A percentile compares a stretch with the other conserved stretches of the same genome.
Evolutionary conservation across 345 rosid genomes (phyloP).

Genomic region (Pseudoturritis turrita): DNA sequence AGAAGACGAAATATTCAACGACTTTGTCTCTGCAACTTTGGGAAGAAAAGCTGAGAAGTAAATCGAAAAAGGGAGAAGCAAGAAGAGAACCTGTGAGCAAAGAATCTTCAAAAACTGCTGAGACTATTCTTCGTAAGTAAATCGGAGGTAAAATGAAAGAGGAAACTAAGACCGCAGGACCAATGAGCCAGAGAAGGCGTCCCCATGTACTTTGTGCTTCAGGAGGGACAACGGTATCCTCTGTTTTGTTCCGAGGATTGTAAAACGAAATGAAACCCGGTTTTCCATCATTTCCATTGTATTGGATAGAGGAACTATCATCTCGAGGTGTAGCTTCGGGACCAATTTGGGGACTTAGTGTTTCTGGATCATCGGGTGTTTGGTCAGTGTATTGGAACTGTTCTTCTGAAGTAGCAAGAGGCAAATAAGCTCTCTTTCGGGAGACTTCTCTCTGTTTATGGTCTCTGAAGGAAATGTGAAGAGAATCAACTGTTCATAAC

Average conservation of each 20-base stretch:
- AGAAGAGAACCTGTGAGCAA: constrained; percentile 66
- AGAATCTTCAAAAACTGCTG: constrained; percentile 88
- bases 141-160: constrained; percentile 89
- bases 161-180: constrained; percentile 87
- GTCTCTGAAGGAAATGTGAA: constrained; percentile 20
- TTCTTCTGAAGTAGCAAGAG: constrained; percentile 42
- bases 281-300: constrained; percentile 57
- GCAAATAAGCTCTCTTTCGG: constrained; percentile 30
- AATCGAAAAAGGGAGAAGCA: not conserved
- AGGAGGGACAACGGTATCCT: constrained; percentile 30
- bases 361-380: constrained; percentile 30
- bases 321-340: constrained; percentile 38
- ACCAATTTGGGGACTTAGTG: constrained; percentile 25
- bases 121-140: constrained; percentile 69
- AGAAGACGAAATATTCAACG: not conserved
- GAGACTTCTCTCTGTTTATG: constrained; percentile 33
- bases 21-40: not conserved
- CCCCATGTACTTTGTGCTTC: constrained; percentile 40
- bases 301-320: constrained; percentile 33
- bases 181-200: constrained; percentile 69
- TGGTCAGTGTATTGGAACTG: constrained; percentile 40
- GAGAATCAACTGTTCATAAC: constrained; percentile 32
- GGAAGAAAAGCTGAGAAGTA: not conserved
- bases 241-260: constrained; percentile 43
- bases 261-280: constrained; percentile 82